Base-by-base conservation (phyloP, 768 basidiomycete species). In the Cystoderma amianthinum region DNA sequence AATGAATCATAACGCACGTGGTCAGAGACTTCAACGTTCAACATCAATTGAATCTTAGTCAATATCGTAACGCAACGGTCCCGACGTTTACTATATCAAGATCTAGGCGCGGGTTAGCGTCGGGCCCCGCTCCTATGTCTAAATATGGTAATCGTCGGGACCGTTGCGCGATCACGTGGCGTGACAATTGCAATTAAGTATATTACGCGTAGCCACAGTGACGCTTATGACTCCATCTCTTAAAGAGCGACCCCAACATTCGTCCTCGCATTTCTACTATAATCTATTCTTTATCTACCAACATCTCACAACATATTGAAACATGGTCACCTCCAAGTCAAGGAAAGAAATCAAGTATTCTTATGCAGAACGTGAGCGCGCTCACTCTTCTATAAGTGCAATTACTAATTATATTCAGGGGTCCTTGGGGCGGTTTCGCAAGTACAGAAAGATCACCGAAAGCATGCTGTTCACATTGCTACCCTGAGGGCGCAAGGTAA, bases 401-500 rank as follows among this genome's bases (percentile, higher is more conserved):
- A 10, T 12, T 19, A 38, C 21, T 19, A 40, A 11, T 13, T 18
- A 21, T 10, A 20, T 20, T 13, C 41, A 75, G 73, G 74, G 39
- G 71, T 76, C 17, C 59, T 75, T 12, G 57, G 63, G 16, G 72
- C 74, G 13, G 63, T 72, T 36, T 60, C 64, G 11, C 63, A 65
- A 32, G 44, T 68, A 22, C 71, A 72, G 47, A 62, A 61, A 42
- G 67, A 70, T 16, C 69, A 71, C 42, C 67, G 60, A 50, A 69
- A 62, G 37, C 63, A 68, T 47, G 56, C 62, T 12, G 51, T 77
- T 5, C 72, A 74, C 49, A 45, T 67, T 11, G 69, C 72, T 16
- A 68, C 69, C 3, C 48, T 77, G 12, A 56, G 69, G 17, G 68
- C 71, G 23, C 71, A 74, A 59, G 60, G 71, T 70, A 49, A 38